phyloP scores from a whole-genome alignment of 2,329 filamentous ascomycete species.

The Thielaviopsis populi region DNA sequence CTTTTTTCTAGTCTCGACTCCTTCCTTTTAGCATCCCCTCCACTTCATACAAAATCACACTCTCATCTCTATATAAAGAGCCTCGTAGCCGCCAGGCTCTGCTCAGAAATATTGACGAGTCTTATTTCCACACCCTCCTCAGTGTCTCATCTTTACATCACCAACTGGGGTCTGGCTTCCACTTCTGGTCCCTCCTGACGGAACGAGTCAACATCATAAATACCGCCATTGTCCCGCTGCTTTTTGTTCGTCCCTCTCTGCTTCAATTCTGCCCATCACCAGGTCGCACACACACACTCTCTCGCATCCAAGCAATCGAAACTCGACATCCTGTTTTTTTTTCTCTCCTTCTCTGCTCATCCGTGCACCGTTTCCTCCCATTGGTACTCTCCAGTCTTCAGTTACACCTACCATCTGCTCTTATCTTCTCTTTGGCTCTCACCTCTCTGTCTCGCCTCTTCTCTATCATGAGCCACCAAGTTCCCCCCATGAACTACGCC shows the following conservation, averaged over 20 bases:
- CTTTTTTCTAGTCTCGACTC: background rate
- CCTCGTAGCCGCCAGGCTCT: slow-evolving; percentile 1
- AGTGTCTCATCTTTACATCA: background rate
- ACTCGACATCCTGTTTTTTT: background rate
- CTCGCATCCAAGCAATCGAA: background rate
- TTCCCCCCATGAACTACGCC: background rate
- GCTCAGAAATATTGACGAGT: background rate
- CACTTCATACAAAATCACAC: background rate
- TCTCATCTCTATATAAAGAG: background rate
- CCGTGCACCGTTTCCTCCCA: background rate
- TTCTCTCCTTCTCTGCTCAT: background rate
- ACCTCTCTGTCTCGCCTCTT: background rate
- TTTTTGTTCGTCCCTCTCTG: background rate
- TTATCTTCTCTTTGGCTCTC: background rate
- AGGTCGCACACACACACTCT: background rate
- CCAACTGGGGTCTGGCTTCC: background rate
- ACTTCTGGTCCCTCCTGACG: background rate
- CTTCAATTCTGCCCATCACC: background rate
- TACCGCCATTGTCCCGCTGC: background rate
- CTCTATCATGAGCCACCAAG: slow-evolving; percentile 6
- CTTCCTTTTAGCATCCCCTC: background rate
- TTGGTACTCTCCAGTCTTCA: background rate
- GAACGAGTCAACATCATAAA: background rate
- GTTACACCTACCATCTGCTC: background rate
- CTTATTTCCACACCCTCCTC: background rate